Evolutionary conservation across 2,329 filamentous ascomycete species (phyloP).

Genomic region (Dothideomycetes sp.): DNA sequence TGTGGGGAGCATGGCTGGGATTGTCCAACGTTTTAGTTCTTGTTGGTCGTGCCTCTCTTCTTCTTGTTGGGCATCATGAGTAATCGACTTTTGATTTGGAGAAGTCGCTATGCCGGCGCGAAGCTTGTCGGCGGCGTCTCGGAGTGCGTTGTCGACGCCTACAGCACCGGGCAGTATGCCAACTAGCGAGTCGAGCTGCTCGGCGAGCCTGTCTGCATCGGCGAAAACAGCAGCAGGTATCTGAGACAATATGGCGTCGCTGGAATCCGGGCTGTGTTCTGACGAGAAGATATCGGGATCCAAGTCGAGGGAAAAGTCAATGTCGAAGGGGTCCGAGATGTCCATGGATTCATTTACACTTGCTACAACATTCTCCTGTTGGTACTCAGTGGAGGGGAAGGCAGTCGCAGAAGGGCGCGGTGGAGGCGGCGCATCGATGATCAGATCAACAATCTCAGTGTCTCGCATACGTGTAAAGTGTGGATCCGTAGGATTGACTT

Average conservation of each 20-base stretch:
- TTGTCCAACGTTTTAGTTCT: constrained; percentile 22
- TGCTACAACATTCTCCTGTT: neutral
- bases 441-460: constrained; percentile 59
- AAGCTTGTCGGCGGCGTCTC: constrained; percentile 6
- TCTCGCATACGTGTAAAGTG: constrained; percentile 74
- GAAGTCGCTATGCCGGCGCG: constrained; percentile 7
- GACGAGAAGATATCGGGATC: constrained; percentile 6
- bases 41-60: neutral
- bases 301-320: constrained; percentile 7
- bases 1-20: constrained; percentile 43
- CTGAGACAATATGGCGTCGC: constrained; percentile 6
- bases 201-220: constrained; percentile 8
- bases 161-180: constrained; percentile 5
- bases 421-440: constrained; percentile 42
- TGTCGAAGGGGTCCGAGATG: constrained; percentile 1
- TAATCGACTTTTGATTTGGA: constrained; percentile 14
- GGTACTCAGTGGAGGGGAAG: neutral
- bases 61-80: neutral
- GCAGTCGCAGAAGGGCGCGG: neutral
- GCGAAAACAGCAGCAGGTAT: constrained; percentile 8
- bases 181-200: constrained; percentile 9
- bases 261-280: constrained; percentile 2
- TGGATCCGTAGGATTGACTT: constrained; percentile 67
- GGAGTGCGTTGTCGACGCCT: constrained; percentile 8
- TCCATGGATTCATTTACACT: neutral